A percentile compares a stretch with the other conserved stretches of the same genome.
Evolutionary conservation across 176 grass and related monocot genomes (phyloP).

Genomic region (Rhipidocladum racemiflorum): DNA sequence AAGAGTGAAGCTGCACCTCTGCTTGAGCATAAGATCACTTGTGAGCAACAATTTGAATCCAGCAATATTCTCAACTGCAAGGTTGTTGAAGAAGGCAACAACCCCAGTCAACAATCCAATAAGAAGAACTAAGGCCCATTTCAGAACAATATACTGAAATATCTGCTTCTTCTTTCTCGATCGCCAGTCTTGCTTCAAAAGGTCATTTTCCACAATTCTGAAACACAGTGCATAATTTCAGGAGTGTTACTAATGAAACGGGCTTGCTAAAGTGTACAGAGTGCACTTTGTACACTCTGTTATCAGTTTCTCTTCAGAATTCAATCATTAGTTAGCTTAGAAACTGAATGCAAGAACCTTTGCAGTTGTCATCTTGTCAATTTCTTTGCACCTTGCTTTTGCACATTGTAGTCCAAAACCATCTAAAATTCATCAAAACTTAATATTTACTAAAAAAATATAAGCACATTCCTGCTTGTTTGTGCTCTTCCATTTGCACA

Average conservation of each 20-base stretch:
- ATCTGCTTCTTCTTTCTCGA: slow-evolving; percentile 87
- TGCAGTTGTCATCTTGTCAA: not conserved
- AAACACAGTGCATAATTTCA: not conserved
- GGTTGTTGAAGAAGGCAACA: slow-evolving; percentile 86
- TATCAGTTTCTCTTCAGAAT: not conserved
- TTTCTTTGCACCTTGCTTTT: slow-evolving; percentile 6
- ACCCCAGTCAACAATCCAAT: slow-evolving; percentile 79
- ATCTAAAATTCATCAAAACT: not conserved
- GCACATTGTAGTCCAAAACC: not conserved
- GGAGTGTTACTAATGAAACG: not conserved
- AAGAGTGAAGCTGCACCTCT: slow-evolving; percentile 59
- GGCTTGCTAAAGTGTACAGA: not conserved
- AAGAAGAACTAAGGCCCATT: slow-evolving; percentile 87
- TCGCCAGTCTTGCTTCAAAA: slow-evolving; percentile 95
- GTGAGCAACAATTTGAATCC: slow-evolving; percentile 86
- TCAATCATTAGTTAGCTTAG: not conserved
- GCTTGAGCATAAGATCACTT: slow-evolving; percentile 69
- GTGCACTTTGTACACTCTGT: not conserved
- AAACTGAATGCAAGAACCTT: not conserved
- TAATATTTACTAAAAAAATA: not conserved
- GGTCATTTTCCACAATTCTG: slow-evolving; percentile 89
- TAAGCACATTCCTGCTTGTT: not conserved
- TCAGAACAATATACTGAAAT: slow-evolving; percentile 85
- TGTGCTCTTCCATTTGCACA: not conserved
- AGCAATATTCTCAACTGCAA: slow-evolving; percentile 95